phyloP scores from a whole-genome alignment of 768 basidiomycete species.

The Arthromyces matolae region DNA sequence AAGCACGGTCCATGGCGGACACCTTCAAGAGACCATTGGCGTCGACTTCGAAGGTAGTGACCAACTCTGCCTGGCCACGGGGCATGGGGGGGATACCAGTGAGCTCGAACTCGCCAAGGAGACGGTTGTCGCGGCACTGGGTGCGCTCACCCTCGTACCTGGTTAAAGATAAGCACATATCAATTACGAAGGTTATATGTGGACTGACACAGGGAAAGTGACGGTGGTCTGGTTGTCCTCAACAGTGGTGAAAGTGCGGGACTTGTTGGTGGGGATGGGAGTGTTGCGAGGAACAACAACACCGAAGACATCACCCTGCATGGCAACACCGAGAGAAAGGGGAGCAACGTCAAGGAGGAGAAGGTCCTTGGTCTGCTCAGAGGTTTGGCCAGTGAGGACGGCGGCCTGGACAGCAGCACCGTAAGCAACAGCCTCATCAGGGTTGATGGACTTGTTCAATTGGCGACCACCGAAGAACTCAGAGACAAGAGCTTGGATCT shows the following conservation, averaged over 20 bases:
- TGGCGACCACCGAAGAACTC: conserved; percentile 98
- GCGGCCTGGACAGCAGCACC: conserved; percentile 99
- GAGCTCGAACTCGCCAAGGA: conserved; percentile 99
- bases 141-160: conserved; percentile 99
- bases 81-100: conserved; percentile 99
- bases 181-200: background rate
- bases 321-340: conserved; percentile 98
- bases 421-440: conserved; percentile 99
- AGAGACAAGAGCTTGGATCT: conserved; percentile 96
- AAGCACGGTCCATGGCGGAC: conserved; percentile 96
- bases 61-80: conserved; percentile 98
- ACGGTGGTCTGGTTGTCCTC: conserved; percentile 99
- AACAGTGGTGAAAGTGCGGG: conserved; percentile 97
- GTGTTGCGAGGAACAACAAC: conserved; percentile 99
- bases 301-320: conserved; percentile 99
- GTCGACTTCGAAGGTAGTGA: conserved; percentile 99
- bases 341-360: conserved; percentile 98
- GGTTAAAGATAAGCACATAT: conserved; percentile 9
- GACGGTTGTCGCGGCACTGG: conserved; percentile 98
- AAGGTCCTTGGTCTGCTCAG: conserved; percentile 97
- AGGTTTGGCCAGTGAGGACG: conserved; percentile 96
- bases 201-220: conserved; percentile 92
- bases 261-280: conserved; percentile 99
- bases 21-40: conserved; percentile 99
- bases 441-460: conserved; percentile 99